Conservation (phyloP, 768 basidiomycete species). For the Saitozyma podzolica region DNA sequence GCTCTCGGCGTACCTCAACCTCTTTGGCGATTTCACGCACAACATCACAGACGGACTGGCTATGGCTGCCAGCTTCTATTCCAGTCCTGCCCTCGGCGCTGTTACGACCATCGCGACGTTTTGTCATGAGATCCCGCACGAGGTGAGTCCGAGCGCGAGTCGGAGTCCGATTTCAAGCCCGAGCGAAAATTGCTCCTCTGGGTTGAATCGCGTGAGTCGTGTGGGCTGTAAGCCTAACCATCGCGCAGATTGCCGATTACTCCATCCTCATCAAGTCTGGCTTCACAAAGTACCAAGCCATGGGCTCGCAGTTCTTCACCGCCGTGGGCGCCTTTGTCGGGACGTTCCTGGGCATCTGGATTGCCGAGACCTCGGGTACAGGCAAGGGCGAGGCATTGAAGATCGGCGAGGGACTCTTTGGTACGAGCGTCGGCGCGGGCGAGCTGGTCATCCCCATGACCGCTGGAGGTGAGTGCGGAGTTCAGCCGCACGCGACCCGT, state of each 20-base stretch:
- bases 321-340: conserved; percentile 88
- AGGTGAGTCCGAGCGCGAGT: conserved; percentile 49
- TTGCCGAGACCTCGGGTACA: conserved; percentile 44
- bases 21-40: conserved; percentile 88
- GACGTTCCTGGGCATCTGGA: conserved; percentile 49
- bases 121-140: conserved; percentile 91
- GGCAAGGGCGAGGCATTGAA: conserved; percentile 61
- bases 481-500: conserved; percentile 8
- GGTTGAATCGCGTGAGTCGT: too few relatives aligned
- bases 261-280: conserved; percentile 83
- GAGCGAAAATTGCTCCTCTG: too few relatives aligned
- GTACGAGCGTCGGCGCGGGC: conserved; percentile 73
- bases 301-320: conserved; percentile 89
- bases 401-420: conserved; percentile 73
- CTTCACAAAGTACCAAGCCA: conserved; percentile 85
- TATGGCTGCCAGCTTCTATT: conserved; percentile 96
- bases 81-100: conserved; percentile 88
- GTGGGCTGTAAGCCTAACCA: neutral
- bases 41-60: conserved; percentile 96
- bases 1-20: conserved; percentile 85
- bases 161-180: neutral
- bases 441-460: conserved; percentile 68
- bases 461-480: conserved; percentile 45
- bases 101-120: conserved; percentile 95
- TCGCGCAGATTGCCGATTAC: conserved; percentile 78